Evolutionary conservation across 768 basidiomycete species (phyloP), one percentile per base, ranked within the genome.

Genomic region (Boletus rufocinnamomeus): DNA sequence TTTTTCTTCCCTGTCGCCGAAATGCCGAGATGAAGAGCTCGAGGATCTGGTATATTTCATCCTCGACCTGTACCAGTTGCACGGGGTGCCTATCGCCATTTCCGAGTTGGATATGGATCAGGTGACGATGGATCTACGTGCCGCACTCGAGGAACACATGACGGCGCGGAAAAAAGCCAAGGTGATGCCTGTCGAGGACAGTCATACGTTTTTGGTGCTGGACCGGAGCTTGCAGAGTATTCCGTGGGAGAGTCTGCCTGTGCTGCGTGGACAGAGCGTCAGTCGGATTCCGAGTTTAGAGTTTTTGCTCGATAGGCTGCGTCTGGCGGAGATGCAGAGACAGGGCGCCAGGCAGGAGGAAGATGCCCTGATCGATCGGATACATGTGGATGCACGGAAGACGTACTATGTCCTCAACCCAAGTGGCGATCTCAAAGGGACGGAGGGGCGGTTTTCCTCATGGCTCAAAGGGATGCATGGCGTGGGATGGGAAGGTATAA

Each of bases 201-300:
- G 85, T 43, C 96, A 98, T 68, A 73, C 87, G 37, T 96, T 98
- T 76, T 77, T 98, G 59, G 83, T 96, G 21, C 80, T 98, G 50
- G 97, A 98, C 73, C 92, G 91, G 74, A 87, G 91, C 58, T 76
- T 95, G 13, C 92, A 95, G 67, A 84, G 86, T 0, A 80, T 98
- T 55, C 95, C 97, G 2, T 98, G 96, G 96, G 97, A 98, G 74
- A 95, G 90, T 27, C 84, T 98, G 16, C 95, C 96, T 0, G 82
- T 88, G 43, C 75, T 98, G 13, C 82, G 92, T 43, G 92, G 89
- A 10, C 80, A 87, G 50, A 91, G 94, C 53, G 83, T 98, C 68
- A 95, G 92, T 69, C 88, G 97, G n/a, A 86, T 98, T 61, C 97
- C 97, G 2, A 92, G 89, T 37, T 70, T 95, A 40, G 84, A 91